A percentile compares a stretch with the other conserved stretches of the same genome.
phyloP scores from a whole-genome alignment of 2,329 filamentous ascomycete genomes.

The Cryphonectria parasitica region DNA sequence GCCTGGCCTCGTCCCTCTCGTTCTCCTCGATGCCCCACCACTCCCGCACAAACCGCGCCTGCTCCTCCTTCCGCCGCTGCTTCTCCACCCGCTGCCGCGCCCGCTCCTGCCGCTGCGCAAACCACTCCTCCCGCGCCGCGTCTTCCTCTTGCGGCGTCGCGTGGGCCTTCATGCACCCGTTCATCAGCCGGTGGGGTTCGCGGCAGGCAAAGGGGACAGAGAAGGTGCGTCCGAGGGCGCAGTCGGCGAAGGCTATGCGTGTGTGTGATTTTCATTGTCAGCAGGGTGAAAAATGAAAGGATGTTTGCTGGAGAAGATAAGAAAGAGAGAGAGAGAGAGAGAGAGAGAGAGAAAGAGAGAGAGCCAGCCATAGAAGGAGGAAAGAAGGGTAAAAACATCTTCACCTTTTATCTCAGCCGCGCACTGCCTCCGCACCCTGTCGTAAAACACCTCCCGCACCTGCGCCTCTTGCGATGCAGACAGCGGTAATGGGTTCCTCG shows the following conservation, averaged over 20 bases:
- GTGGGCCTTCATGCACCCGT: slow-evolving; percentile 86
- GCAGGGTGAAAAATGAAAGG: neutral
- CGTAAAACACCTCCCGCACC: slow-evolving; percentile 79
- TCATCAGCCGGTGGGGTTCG: slow-evolving; percentile 81
- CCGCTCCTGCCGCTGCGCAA: slow-evolving; percentile 73
- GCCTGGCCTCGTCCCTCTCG: slow-evolving; percentile 52
- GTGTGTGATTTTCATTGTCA: neutral
- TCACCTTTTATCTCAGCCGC: slow-evolving; percentile 77
- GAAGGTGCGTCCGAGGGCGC: slow-evolving; percentile 83
- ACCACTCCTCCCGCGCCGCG: slow-evolving; percentile 91
- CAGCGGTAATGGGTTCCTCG: slow-evolving; percentile 79
- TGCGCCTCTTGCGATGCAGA: slow-evolving; percentile 81
- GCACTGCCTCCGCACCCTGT: slow-evolving; percentile 76
- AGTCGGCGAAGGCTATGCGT: slow-evolving; percentile 80
- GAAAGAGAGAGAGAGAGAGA: slow-evolving; percentile 3
- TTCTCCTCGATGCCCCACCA: slow-evolving; percentile 68
- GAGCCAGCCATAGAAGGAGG: too few relatives aligned
- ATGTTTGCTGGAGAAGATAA: neutral
- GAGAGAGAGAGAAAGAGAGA: neutral
- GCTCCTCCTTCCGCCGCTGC: slow-evolving; percentile 60
- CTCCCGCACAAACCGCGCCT: slow-evolving; percentile 67
- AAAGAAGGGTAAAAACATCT: neutral
- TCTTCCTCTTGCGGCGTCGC: slow-evolving; percentile 86
- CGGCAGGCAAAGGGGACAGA: slow-evolving; percentile 88
- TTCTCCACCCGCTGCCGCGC: slow-evolving; percentile 68